Evolutionary conservation across 148 eudicot species (phyloP), one percentile per base, ranked within the genome.

Genomic region (Rhododendron henanense): DNA sequence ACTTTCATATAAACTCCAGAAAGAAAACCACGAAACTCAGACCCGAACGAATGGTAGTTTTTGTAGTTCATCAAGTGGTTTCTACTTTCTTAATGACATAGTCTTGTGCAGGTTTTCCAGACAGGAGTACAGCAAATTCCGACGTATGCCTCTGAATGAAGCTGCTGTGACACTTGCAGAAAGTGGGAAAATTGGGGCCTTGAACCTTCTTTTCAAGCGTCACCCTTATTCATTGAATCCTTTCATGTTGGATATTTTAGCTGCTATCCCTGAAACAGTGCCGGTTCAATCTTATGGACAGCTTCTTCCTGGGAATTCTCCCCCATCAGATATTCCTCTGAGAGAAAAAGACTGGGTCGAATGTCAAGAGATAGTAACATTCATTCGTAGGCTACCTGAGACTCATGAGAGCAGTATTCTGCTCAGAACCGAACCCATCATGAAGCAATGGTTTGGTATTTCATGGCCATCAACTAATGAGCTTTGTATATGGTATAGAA

Each of bases 281-380:
- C 96, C 93, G 16, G 96, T 97, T 69, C 98, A 97, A 87, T 87
- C 98, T 63, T 97, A 97, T 91, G 92, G 92, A 44, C 99, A 95
- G 85, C 96, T 97, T 81, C 99, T 97, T 93, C 99, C 98, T 85
- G 98, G 98, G 81, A 87, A 87, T 86, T 89, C 98, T 88, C 94
- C 96, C 73, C 98, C 95, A 87, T 78, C 93, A 79, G 87, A 88
- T 93, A 86, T 91, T 87, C 69, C 86, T 90, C 84, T 94, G 84
- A 91, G 99, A 86, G 98, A 93, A 83, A 91, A 90, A 87, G 99
- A 97, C 88, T 97, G 99, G 99, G 98, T 97, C 89, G 99, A 97
- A 87, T 94, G 98, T 91, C 93, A 92, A 89, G 91, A 90, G 75
- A 95, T 93, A 95, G 88, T 91, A 53, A 85, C 71, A 45, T 92